Base-by-base conservation (phyloP, 768 basidiomycete species). In the Cyathus striatus region DNA sequence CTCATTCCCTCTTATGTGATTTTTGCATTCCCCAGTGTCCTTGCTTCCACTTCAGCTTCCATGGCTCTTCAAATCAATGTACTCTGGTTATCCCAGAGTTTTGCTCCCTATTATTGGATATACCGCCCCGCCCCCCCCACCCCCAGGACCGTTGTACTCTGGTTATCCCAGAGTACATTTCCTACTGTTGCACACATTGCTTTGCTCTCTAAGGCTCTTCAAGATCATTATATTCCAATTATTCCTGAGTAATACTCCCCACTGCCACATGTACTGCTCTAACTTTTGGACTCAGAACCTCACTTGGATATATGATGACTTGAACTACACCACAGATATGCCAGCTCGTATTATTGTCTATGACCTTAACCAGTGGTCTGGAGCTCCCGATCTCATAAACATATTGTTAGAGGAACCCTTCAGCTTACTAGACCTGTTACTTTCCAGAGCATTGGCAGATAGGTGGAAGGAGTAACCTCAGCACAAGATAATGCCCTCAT, bases 351-450 rank as follows among this genome's bases (percentile, higher is more conserved):
- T 85, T 41, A 65, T 66, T 34, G 86, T 89, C 10, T 76, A 70
- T 53, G 75, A 77, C 10, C 51, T 74, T 40, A 78, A 82, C 56
- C 60, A 75, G 51, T 72, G 66, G 57, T 71, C 82, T 16, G 69
- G 68, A 26, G 67, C 78, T 5, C 63, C 64, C 26, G 78, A 83
- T 23, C 61, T 90, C 3, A 75, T 90, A n/a, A 79, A 79, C 3
- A 83, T 85, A 5, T 68, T 90, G 25, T 65, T 90, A 13, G 75
- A 82, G 34, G 80, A 89, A 42, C 86, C 86, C 12, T 74, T 90
- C 49, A 66, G 70, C 2, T 76, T 78, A n/a, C n/a, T n/a, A n/a
- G 73, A 78, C 48, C 46, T 65, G 18, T 52, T 58, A 3, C 67
- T 73, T 45, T 70, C 65, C 39, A 60, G 65, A 23, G 52, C 54